A percentile compares a stretch with the other conserved stretches of the same genome.
These are phyloP conservation scores for Coelastrella sp. DNA, from an alignment of 139 green algal genomes.

Conservation along the genomic window DNA sequence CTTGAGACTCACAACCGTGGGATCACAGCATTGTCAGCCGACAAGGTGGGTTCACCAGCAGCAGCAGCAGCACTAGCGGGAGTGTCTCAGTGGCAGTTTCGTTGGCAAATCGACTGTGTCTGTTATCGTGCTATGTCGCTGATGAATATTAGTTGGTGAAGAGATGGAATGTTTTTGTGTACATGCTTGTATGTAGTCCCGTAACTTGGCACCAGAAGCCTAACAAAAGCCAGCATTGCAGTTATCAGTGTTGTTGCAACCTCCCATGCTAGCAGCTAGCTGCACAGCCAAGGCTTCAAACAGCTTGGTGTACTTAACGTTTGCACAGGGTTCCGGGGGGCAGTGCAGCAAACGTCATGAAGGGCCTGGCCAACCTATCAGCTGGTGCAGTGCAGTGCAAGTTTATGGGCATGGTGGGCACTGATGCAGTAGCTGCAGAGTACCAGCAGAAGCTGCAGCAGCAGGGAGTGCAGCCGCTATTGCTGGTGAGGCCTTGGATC, in stretches of 20 bases:
- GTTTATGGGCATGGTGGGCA: conserved; percentile 82
- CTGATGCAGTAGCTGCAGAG: conserved; percentile 64
- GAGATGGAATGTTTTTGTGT: no score
- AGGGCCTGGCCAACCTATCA: conserved; percentile 60
- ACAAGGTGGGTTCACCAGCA: neutral
- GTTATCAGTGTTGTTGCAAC: no score
- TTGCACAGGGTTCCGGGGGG: conserved; percentile 68
- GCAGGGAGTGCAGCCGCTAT: conserved; percentile 65
- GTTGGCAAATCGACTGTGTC: no score
- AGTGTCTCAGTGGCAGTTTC: neutral
- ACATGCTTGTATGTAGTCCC: no score
- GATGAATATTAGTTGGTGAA: no score
- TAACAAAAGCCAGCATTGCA: no score
- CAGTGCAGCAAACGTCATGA: conserved; percentile 86
- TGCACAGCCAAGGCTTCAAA: no score
- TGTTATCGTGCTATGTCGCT: no score
- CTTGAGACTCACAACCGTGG: neutral
- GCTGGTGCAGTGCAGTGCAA: conserved; percentile 18
- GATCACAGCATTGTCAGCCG: conserved; percentile 34
- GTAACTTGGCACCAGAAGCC: no score
- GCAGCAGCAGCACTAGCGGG: neutral
- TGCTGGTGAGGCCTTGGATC: conserved; percentile 58
- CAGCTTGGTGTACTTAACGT: neutral
- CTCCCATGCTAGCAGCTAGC: no score
- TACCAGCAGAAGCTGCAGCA: conserved; percentile 69